Evolutionary conservation across 768 basidiomycete genomes (phyloP).

Genomic region (Clitopilus hobsonii): DNA sequence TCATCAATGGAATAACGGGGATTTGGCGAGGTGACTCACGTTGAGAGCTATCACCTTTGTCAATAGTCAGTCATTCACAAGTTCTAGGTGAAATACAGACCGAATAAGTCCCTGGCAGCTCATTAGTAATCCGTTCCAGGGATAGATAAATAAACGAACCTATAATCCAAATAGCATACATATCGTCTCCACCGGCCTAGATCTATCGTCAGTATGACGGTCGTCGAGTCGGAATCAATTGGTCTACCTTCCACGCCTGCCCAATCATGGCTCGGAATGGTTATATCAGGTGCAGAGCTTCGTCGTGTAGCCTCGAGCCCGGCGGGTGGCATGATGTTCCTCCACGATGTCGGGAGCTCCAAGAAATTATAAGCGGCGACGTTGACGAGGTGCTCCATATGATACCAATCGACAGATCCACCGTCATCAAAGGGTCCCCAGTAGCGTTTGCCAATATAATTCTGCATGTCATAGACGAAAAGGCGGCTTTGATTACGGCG

Average conservation of each 20-base stretch:
- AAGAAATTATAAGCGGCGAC: conserved; percentile 49
- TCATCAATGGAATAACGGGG: not conserved
- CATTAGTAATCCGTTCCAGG: not conserved
- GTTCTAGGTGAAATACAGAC: conserved; percentile 22
- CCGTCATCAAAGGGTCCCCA: conserved; percentile 57
- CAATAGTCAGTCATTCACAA: not conserved
- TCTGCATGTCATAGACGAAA: conserved; percentile 61
- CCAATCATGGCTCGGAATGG: conserved; percentile 46
- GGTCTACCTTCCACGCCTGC: conserved; percentile 61
- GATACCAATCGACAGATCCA: conserved; percentile 54
- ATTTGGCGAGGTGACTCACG: conserved; percentile 30
- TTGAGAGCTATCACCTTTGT: conserved; percentile 37
- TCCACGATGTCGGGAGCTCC: conserved; percentile 34
- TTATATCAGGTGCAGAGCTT: conserved; percentile 45
- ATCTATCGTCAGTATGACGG: not conserved
- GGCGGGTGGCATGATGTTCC: conserved; percentile 38
- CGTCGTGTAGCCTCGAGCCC: conserved; percentile 48
- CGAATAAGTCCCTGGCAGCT: conserved; percentile 34
- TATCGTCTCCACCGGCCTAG: conserved; percentile 66
- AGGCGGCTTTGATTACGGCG: conserved; percentile 47
- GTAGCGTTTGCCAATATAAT: conserved; percentile 43
- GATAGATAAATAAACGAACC: conserved; percentile 28
- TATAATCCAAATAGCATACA: conserved; percentile 77
- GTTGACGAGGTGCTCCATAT: conserved; percentile 54
- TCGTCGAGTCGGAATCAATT: not conserved